A percentile compares a stretch with the other conserved stretches of the same genome.
Evolutionary conservation across 1,139 yeast genomes (phyloP).

Genomic region (Geotrichum candidum): DNA sequence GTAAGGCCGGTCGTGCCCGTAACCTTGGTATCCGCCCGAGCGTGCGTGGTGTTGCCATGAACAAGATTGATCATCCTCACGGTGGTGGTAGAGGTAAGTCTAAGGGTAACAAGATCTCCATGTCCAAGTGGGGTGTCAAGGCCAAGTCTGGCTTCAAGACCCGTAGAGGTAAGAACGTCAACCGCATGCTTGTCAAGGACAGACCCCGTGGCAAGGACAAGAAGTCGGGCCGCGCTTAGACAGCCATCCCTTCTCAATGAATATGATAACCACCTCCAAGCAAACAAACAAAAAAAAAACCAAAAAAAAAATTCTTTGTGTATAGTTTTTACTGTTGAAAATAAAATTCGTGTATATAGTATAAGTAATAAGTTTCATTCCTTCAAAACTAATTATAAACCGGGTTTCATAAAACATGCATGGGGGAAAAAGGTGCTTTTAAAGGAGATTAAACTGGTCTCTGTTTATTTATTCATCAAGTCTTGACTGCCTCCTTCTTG

Average conservation of each 20-base stretch:
- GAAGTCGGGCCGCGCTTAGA: slow-evolving; percentile 16
- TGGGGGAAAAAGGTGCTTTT: not conserved
- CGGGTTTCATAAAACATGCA: not conserved
- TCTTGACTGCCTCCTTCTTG: not conserved
- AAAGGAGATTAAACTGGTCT: not conserved
- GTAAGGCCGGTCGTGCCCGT: slow-evolving; percentile 96
- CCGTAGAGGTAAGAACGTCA: slow-evolving; percentile 79
- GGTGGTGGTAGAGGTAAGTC: slow-evolving; percentile 99
- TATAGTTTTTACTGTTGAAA: not conserved
- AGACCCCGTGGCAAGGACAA: slow-evolving; percentile 36
- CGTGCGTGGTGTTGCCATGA: slow-evolving; percentile 98
- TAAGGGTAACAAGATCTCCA: slow-evolving; percentile 88
- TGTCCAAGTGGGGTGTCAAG: slow-evolving; percentile 93
- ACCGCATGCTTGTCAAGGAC: slow-evolving; percentile 79
- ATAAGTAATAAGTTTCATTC: not conserved
- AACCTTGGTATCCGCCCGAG: slow-evolving; percentile 91
- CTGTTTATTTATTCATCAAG: not conserved
- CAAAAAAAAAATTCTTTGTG: not conserved
- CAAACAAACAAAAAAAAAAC: not conserved
- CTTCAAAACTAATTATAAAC: not conserved
- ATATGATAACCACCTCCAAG: not conserved
- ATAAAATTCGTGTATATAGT: not conserved
- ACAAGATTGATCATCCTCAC: slow-evolving; percentile 95
- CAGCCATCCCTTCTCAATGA: not conserved
- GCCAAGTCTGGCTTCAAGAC: slow-evolving; percentile 93